Percentiles rank a stretch among this genome's conserved stretches.
Conservation (phyloP, 2,329 filamentous ascomycete species). For the Colletotrichum sp. region DNA sequence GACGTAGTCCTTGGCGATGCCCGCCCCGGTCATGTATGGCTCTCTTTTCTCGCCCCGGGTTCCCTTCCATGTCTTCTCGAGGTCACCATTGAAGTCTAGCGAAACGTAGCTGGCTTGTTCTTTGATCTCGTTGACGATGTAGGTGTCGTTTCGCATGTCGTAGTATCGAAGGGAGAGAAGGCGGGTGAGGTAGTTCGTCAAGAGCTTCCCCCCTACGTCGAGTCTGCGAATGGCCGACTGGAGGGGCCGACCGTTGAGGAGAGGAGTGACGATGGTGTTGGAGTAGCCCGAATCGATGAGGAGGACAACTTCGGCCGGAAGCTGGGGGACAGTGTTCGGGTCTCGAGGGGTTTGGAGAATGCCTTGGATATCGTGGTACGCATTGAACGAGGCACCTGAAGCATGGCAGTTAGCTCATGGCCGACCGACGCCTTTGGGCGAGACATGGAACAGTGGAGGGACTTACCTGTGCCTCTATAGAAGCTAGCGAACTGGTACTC, state of each 20-base stretch:
- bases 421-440: neutral
- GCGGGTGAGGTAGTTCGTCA: conserved; percentile 92
- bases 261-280: conserved; percentile 86
- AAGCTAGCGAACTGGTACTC: conserved; percentile 94
- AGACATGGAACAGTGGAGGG: neutral
- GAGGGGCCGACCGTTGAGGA: conserved; percentile 80
- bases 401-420: neutral
- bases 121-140: conserved; percentile 96
- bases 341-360: conserved; percentile 68
- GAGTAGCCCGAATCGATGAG: conserved; percentile 93
- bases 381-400: conserved; percentile 75
- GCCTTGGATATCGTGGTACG: conserved; percentile 78
- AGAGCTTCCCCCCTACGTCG: conserved; percentile 88
- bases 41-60: conserved; percentile 63
- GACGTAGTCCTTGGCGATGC: conserved; percentile 88
- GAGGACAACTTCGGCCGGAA: conserved; percentile 81
- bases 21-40: conserved; percentile 53
- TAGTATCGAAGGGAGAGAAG: conserved; percentile 90
- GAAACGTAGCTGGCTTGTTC: conserved; percentile 87
- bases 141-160: conserved; percentile 92
- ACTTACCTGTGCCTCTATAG: conserved; percentile 72
- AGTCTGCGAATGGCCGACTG: conserved; percentile 84
- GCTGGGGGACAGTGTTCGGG: conserved; percentile 41
- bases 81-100: conserved; percentile 74
- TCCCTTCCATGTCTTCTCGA: conserved; percentile 86